Evolutionary conservation across 331 rosid genomes (phyloP), one percentile per base, ranked within the genome.

Genomic region (Prunus yedoensis): DNA sequence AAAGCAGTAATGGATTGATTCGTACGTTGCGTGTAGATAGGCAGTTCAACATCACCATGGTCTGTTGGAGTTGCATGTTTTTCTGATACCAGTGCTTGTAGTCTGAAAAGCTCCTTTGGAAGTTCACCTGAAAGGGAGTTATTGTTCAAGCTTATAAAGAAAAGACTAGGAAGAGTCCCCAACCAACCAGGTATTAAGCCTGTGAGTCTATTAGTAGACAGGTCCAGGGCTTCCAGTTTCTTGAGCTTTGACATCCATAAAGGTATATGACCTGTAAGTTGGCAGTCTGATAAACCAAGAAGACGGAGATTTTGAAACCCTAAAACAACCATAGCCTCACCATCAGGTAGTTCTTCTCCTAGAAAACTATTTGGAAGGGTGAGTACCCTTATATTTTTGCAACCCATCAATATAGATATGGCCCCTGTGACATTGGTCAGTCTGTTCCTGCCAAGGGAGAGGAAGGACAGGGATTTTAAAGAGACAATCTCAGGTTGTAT

Each of bases 101-200:
- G 54, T 28, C 46, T 2, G 28, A 10, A 70, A 70, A 18, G 74
- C 28, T 51, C 47, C 0, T 30, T 51, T 2, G 74, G 74, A 50
- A 69, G 2, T 51, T 52, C 28, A 52, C 49, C 61, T 0, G 49
- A 69, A 27, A 69, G 2, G 0, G 0, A 2, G 74, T 51, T 70
- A 13, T 5, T 11, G 0, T 0, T 3, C 61, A 70, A 18, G 18
- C 1, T 5, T 12, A 70, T 9, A 50, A 0, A 1, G 21, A 28
- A 52, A 6, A 70, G 47, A 4, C 0, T 70, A 0, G 63, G 63
- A 70, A 70, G 63, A 70, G 47, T 12, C 17, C 41, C 17, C 17
- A 71, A 17, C 57, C 62, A 49, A 2, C 1, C 3, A 9, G 82
- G 78, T 15, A 78, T 41, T 7, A 6, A 10, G 1, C 73, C 82